Evolutionary conservation across 140 eudicot species (phyloP), one percentile per base, ranked within the genome.

Genomic region (Anethum foeniculum): DNA sequence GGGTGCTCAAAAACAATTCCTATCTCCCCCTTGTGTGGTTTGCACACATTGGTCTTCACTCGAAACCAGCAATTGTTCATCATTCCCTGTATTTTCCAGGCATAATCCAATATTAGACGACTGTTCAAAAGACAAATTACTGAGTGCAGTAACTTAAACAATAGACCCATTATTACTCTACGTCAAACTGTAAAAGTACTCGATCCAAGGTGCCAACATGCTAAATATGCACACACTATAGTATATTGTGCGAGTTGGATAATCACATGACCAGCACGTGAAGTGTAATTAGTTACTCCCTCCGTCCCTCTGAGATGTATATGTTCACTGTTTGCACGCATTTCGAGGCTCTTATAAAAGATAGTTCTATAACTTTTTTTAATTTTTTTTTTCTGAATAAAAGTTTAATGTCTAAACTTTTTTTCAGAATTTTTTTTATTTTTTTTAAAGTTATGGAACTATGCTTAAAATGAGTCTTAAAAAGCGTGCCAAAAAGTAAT

Each of bases 41-140:
- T 92, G 99, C 97, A 95, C 87, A 95, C 88, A 78, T 89, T 95
- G 73, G 93, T 89, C 75, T 88, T 95, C 28, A 95, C 97, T 68
- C 95, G 90, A 85, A 95, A 95, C 99, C 99, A 95, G 52, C 99
- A 92, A 39, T 95, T 95, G 87, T 95, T 95, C 99, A 95, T 95
- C 99, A 95, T 95, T 6, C 99, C 99, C 99, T 95, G 84, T 7
- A 71, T 16, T 19, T 60, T 41, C 0, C 1, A 44, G 6, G 19
- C 49, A 72, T 1, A 21, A 39, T 60, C 68, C 68, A 21, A n/a
- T n/a, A 25, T 60, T 25, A 60, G 34, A 58, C 67, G n/a, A 7
- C 48, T 9, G 13, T 23, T 30, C 67, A 7, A 7, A 21, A 56
- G 5, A n/a, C 32, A 12, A 58, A 58, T 58, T 60, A 60, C 64